Evolutionary conservation across 2,329 filamentous ascomycete species (phyloP).

Genomic region (Rhytidhysteron rufulum): DNA sequence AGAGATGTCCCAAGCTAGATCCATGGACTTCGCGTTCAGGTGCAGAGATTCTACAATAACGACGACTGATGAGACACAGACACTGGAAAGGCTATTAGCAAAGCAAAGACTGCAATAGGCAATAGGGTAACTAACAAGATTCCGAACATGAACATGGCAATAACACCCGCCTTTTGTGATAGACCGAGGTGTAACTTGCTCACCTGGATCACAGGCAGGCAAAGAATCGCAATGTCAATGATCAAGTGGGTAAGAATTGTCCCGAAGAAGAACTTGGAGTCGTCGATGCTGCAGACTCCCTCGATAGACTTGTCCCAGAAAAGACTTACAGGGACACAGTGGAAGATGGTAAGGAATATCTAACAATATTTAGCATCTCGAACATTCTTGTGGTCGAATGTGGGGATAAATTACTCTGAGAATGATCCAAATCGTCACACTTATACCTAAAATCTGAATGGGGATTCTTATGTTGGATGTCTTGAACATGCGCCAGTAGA

Average conservation of each 20-base stretch:
- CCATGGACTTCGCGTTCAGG: slow-evolving; percentile 6
- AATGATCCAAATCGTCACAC: slow-evolving; percentile 10
- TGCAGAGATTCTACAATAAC: slow-evolving; percentile 6
- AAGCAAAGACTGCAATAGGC: background rate
- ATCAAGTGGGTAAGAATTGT: slow-evolving; percentile 28
- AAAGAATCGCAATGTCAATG: slow-evolving; percentile 30
- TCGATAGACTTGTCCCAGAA: slow-evolving; percentile 28
- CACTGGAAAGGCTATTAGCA: background rate
- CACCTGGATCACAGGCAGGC: slow-evolving; percentile 29
- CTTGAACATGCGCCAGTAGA: slow-evolving; percentile 18
- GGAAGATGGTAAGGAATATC: slow-evolving; percentile 30
- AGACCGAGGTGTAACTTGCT: slow-evolving; percentile 22
- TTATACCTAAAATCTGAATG: slow-evolving; percentile 7
- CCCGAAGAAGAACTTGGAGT: slow-evolving; percentile 30
- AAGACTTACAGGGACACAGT: slow-evolving; percentile 30
- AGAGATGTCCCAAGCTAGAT: slow-evolving; percentile 11
- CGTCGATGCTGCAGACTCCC: slow-evolving; percentile 26
- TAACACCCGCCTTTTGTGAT: slow-evolving; percentile 26
- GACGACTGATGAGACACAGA: slow-evolving; percentile 12
- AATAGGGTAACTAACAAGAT: slow-evolving; percentile 4
- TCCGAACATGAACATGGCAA: slow-evolving; percentile 51
- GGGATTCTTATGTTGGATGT: slow-evolving; percentile 11
- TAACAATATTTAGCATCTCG: background rate
- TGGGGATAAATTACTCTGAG: slow-evolving; percentile 6
- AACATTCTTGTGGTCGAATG: no score